Conservation (phyloP, 768 basidiomycete species). For the Lepiota subincarnata region DNA sequence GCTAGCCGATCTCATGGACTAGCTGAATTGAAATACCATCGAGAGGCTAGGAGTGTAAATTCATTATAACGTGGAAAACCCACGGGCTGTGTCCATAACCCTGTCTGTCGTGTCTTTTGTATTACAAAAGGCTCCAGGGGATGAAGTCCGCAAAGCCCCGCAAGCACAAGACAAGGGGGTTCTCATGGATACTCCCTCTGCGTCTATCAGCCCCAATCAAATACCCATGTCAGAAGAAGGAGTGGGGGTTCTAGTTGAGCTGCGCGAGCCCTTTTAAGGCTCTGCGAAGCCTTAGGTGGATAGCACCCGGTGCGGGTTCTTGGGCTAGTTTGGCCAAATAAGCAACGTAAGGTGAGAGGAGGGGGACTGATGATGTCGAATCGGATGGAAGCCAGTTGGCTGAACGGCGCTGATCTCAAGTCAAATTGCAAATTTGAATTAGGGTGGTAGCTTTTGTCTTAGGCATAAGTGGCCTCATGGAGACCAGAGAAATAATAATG, state of each 20-base stretch:
- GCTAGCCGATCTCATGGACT: too few relatives aligned
- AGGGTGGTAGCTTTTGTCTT: too few relatives aligned
- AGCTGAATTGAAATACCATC: not conserved
- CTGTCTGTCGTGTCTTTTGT: not conserved
- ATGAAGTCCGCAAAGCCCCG: conserved; percentile 1
- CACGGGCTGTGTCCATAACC: not conserved
- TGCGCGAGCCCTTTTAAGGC: conserved; percentile 9
- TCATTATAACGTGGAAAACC: conserved; percentile 9
- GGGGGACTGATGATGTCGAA: not conserved
- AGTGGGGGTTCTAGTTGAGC: conserved; percentile 14
- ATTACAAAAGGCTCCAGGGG: not conserved
- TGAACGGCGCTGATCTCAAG: conserved; percentile 5
- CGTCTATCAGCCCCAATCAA: conserved; percentile 20
- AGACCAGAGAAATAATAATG: not conserved
- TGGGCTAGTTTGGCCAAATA: conserved; percentile 14
- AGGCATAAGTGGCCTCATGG: too few relatives aligned
- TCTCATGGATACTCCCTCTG: conserved; percentile 12
- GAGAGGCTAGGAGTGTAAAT: not conserved
- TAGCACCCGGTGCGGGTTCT: conserved; percentile 19
- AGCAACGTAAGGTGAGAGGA: conserved; percentile 6
- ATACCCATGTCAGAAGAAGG: conserved; percentile 26
- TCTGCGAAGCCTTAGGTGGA: conserved; percentile 17
- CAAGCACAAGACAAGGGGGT: conserved; percentile 1
- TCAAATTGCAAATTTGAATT: not conserved
- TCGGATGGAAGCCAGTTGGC: conserved; percentile 16